Percentiles rank a stretch among this genome's conserved stretches.
Evolutionary conservation across 2,329 filamentous ascomycete species (phyloP).

Genomic region (Lachnellula cervina): DNA sequence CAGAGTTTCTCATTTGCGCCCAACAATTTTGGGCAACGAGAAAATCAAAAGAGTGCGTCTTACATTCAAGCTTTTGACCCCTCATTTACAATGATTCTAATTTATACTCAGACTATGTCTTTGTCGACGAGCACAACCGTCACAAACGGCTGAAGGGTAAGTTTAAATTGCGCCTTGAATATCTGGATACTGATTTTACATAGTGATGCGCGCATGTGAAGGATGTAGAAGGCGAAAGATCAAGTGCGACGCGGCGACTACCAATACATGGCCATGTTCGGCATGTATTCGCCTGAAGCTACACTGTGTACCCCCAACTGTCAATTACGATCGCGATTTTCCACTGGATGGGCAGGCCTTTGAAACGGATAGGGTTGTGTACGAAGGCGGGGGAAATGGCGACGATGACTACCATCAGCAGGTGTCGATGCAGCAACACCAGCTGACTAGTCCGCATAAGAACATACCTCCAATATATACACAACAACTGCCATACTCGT

Average conservation of each 20-base stretch:
- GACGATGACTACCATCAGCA: conserved; percentile 50
- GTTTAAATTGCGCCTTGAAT: neutral
- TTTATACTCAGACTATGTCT: conserved; percentile 77
- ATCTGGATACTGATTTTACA: conserved; percentile 17
- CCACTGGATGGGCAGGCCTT: conserved; percentile 35
- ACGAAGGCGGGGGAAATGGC: conserved; percentile 39
- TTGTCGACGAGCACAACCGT: conserved; percentile 96
- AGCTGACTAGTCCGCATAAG: conserved; percentile 35
- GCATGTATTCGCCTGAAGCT: conserved; percentile 89
- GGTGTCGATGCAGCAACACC: conserved; percentile 41
- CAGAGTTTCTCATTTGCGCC: conserved; percentile 73
- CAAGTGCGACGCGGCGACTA: conserved; percentile 95
- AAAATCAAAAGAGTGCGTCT: conserved; percentile 77
- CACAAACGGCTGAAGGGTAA: conserved; percentile 94
- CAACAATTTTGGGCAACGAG: conserved; percentile 57
- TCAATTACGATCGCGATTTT: conserved; percentile 32
- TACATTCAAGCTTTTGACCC: neutral
- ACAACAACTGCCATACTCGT: conserved; percentile 43
- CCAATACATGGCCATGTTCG: conserved; percentile 95
- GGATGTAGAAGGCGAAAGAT: conserved; percentile 94
- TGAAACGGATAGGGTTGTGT: conserved; percentile 45
- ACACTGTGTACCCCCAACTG: conserved; percentile 75
- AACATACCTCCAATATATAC: conserved; percentile 41
- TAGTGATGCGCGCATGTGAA: conserved; percentile 96
- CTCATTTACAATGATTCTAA: conserved; percentile 27